Conservation (phyloP, 2,329 filamentous ascomycete species). For the Xylariales sp. region DNA sequence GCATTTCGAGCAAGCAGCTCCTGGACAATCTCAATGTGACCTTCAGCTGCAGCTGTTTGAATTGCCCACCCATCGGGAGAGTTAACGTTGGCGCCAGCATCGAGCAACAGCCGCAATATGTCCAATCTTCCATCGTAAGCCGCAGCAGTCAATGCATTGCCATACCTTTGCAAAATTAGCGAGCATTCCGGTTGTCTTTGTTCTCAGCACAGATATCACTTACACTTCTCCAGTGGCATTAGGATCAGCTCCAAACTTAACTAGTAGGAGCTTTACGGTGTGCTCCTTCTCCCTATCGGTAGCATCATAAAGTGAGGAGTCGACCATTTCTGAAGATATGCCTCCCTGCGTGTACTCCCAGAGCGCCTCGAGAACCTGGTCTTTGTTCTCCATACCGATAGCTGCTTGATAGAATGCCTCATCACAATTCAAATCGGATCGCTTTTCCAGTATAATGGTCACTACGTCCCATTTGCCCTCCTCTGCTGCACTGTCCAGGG, state of each 20-base stretch:
- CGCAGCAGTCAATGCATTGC: constrained; percentile 32
- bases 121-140: constrained; percentile 31
- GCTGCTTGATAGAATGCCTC: constrained; percentile 27
- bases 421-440: constrained; percentile 27
- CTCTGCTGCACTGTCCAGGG: constrained; percentile 25
- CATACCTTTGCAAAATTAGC: constrained; percentile 18
- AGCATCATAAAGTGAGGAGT: constrained; percentile 31
- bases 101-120: constrained; percentile 26
- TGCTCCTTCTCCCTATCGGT: constrained; percentile 32
- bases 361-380: constrained; percentile 29
- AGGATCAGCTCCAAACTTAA: constrained; percentile 27
- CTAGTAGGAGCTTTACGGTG: constrained; percentile 30
- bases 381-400: constrained; percentile 26
- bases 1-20: constrained; percentile 29
- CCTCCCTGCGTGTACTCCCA: constrained; percentile 31
- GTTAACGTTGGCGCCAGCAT: constrained; percentile 28
- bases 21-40: constrained; percentile 28
- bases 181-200: too few species aligned
- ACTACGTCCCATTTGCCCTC: constrained; percentile 34
- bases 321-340: constrained; percentile 25
- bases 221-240: constrained; percentile 34
- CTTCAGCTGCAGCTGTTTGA: constrained; percentile 30
- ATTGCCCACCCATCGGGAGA: constrained; percentile 30
- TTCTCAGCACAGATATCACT: constrained; percentile 10
- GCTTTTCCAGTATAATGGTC: constrained; percentile 27